Percentiles rank a stretch among this genome's conserved stretches.
These are phyloP conservation scores for Ophiobolus disseminans DNA, from an alignment of 2,329 filamentous ascomycete genomes.

Conservation along the genomic window DNA sequence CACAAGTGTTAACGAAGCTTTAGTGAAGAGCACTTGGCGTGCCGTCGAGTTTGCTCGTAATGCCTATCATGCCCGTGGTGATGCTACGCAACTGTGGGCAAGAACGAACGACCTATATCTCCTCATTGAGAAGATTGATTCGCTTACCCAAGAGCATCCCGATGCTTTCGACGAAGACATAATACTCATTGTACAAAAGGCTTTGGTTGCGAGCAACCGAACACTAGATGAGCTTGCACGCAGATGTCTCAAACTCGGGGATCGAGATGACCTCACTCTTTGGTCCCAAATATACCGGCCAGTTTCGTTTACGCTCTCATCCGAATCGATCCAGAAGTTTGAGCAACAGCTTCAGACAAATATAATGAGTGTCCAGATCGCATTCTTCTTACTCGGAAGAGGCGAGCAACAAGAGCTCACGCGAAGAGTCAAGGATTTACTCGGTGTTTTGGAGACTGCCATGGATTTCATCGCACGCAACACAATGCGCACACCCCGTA, in stretches of 20 bases:
- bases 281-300: not conserved
- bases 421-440: not conserved
- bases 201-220: not conserved
- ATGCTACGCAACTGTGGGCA: not conserved
- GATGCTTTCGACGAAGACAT: not conserved
- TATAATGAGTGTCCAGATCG: not conserved
- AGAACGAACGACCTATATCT: not conserved
- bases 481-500: not conserved
- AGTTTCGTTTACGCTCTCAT: not conserved
- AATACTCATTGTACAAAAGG: not conserved
- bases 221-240: slow-evolving; percentile 1
- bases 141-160: not conserved
- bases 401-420: not conserved
- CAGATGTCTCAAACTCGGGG: not conserved
- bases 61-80: not conserved
- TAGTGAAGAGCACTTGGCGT: slow-evolving; percentile 3
- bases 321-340: not conserved
- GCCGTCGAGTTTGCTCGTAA: not conserved
- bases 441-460: not conserved
- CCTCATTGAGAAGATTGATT: not conserved
- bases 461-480: not conserved
- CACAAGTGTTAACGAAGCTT: not conserved
- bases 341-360: slow-evolving; percentile 1
- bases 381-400: not conserved
- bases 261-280: not conserved